Conservation (phyloP, 176 grass and related monocot species). For the Aegilops umbellulata region DNA sequence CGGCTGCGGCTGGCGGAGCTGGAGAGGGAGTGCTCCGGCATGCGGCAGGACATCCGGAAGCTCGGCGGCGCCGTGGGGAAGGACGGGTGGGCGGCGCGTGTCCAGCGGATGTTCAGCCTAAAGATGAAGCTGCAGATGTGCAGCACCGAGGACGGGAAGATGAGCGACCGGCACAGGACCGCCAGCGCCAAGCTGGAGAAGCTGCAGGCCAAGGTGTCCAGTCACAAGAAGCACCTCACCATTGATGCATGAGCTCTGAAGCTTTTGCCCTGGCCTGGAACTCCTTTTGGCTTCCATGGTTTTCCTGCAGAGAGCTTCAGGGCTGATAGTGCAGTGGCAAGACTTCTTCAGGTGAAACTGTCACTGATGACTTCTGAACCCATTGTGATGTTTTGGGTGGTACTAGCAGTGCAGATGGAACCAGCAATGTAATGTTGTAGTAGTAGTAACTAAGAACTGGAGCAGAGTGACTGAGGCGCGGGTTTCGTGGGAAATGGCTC, state of each 20-base stretch:
- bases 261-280: background rate
- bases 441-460: background rate
- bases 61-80: slow-evolving; percentile 16
- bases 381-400: background rate
- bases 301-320: background rate
- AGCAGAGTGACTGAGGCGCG: background rate
- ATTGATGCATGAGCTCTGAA: background rate
- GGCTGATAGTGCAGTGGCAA: background rate
- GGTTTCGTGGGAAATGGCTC: background rate
- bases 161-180: slow-evolving; percentile 35
- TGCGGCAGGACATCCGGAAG: slow-evolving; percentile 51
- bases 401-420: background rate
- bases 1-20: slow-evolving; percentile 50
- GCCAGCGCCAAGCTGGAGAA: slow-evolving; percentile 37
- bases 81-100: slow-evolving; percentile 21
- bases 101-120: slow-evolving; percentile 37
- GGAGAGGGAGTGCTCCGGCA: slow-evolving; percentile 49
- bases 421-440: background rate
- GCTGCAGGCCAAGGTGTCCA: slow-evolving; percentile 51
- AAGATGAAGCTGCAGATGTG: slow-evolving; percentile 61
- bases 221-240: slow-evolving; percentile 53
- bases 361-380: background rate
- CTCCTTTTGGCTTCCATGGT: background rate
- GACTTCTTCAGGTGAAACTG: background rate
- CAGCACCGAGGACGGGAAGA: slow-evolving; percentile 40